phyloP scores from a whole-genome alignment of 805 yeast species.

The Ogataea zsoltii region DNA sequence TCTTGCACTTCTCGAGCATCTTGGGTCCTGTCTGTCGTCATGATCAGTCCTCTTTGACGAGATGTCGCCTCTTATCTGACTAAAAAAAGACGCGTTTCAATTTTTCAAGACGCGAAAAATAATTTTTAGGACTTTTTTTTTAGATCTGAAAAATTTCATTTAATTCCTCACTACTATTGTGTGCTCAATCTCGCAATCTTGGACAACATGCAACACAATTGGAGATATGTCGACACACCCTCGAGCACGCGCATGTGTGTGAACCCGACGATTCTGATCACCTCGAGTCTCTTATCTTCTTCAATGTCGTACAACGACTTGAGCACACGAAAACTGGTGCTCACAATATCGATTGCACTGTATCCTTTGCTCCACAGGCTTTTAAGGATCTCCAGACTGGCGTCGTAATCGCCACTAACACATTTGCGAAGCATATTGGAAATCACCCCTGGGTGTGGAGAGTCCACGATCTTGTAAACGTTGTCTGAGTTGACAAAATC shows the following conservation, averaged over 20 bases:
- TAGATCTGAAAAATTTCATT: not conserved
- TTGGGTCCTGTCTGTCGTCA: too few species aligned
- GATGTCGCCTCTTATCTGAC: not conserved
- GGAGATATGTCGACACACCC: conserved; percentile 88
- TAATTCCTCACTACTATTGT: not conserved
- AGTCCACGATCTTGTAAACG: conserved; percentile 93
- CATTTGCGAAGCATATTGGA: conserved; percentile 59
- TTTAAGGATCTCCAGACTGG: conserved; percentile 61
- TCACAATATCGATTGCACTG: conserved; percentile 88
- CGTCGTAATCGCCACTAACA: conserved; percentile 48
- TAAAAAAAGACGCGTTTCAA: not conserved
- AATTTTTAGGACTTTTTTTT: not conserved
- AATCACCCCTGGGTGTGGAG: conserved; percentile 90
- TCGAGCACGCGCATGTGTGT: conserved; percentile 91
- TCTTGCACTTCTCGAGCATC: not conserved
- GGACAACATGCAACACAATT: conserved; percentile 80
- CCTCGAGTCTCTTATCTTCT: conserved; percentile 71
- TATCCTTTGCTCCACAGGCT: conserved; percentile 88
- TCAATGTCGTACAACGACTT: conserved; percentile 68
- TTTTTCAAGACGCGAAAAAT: not conserved
- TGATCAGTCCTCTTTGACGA: too few species aligned
- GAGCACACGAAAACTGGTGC: conserved; percentile 86
- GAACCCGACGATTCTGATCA: conserved; percentile 84
- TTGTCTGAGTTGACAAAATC: conserved; percentile 87
- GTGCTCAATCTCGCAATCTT: conserved; percentile 39